phyloP scores from a whole-genome alignment of 2,329 filamentous ascomycete species.

The Trichoderma endophyticum region DNA sequence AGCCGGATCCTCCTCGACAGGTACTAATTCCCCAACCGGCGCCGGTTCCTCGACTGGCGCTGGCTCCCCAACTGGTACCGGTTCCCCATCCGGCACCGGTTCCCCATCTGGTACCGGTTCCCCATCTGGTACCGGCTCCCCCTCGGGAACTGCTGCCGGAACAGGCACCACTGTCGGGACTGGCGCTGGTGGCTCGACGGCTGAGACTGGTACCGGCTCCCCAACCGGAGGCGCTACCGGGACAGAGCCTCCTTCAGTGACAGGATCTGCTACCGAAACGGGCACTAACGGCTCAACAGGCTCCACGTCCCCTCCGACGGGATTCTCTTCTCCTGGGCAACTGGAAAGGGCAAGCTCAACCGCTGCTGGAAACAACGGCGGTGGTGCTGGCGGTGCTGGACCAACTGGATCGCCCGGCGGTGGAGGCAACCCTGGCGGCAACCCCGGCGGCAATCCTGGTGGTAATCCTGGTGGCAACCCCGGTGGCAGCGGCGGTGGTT shows the following conservation, averaged over 20 bases:
- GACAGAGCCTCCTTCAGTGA: not conserved
- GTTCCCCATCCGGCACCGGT: not conserved
- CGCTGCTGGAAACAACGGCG: not conserved
- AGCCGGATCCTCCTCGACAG: not conserved
- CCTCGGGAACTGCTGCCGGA: not conserved
- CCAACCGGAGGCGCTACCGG: not conserved
- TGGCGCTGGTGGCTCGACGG: not conserved
- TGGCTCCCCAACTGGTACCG: not conserved
- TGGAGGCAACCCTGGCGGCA: not conserved
- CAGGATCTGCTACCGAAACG: not conserved
- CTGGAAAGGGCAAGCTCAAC: slow-evolving; percentile 7
- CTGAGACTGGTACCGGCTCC: not conserved
- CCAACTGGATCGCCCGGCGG: not conserved
- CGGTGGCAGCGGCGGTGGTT: not conserved
- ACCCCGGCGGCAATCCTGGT: not conserved
- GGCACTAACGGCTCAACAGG: not conserved
- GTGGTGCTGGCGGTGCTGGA: not conserved
- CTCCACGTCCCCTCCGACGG: not conserved
- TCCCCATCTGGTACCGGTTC: not conserved
- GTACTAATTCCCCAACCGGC: not conserved
- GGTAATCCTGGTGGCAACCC: not conserved
- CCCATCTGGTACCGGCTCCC: not conserved
- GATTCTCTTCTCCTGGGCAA: not conserved
- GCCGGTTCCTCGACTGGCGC: not conserved
- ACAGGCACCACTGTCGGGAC: not conserved